These are phyloP conservation scores for Neospora caninum DNA, from an alignment of 169 alveolate species.

Conservation along the genomic window DNA sequence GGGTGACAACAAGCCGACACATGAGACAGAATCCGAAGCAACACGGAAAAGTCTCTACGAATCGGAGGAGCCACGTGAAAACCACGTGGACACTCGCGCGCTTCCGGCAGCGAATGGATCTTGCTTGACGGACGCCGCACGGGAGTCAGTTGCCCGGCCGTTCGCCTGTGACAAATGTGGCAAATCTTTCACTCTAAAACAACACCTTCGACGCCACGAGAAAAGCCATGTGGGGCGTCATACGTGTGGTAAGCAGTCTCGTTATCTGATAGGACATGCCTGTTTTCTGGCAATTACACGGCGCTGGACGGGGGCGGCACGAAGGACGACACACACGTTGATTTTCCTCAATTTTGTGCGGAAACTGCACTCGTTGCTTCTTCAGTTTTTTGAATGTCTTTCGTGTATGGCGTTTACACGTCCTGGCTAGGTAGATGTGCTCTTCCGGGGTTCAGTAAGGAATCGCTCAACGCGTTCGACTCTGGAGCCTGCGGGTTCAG, in stretches of 20 bases:
- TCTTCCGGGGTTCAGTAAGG: no score
- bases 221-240: slow-evolving; percentile 43
- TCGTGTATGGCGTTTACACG: no score
- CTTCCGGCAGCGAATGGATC: not conserved
- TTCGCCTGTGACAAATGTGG: slow-evolving; percentile 48
- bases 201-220: slow-evolving; percentile 45
- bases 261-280: no score
- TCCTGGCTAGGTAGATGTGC: no score
- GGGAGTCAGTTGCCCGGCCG: not conserved
- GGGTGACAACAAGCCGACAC: not conserved
- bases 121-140: not conserved
- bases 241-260: slow-evolving; percentile 14
- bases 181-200: slow-evolving; percentile 18
- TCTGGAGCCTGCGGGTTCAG: no score
- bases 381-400: no score
- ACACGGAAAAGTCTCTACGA: not conserved
- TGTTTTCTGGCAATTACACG: not conserved
- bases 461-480: no score
- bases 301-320: not conserved
- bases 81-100: no score
- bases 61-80: no score
- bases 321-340: no score
- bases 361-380: no score
- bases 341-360: no score
- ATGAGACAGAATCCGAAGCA: not conserved